Evolutionary conservation across 2,329 filamentous ascomycete species (phyloP).

Genomic region (Eurotiales sp.): DNA sequence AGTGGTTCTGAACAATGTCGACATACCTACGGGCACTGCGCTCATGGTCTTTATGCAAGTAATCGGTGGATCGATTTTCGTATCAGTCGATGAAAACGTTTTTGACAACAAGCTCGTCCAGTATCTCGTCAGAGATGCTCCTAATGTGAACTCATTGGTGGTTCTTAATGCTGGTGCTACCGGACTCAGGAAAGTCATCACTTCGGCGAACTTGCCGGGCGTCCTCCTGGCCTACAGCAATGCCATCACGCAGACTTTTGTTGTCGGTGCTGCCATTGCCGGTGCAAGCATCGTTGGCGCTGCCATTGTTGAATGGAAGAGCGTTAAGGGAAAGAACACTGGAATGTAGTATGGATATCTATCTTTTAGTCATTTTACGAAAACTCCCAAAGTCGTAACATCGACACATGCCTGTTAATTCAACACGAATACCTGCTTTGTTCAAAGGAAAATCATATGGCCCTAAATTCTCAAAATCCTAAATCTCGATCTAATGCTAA

Average conservation of each 20-base stretch:
- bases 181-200: conserved; percentile 2
- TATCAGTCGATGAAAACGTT: conserved; percentile 14
- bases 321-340: conserved; percentile 10
- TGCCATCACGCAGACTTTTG: conserved; percentile 4
- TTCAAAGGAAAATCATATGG: too few relatives aligned
- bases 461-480: too few relatives aligned
- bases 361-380: too few relatives aligned
- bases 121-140: conserved; percentile 20
- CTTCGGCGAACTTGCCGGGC: background rate
- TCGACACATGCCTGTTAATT: too few relatives aligned
- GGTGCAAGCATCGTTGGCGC: conserved; percentile 5
- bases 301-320: conserved; percentile 7
- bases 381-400: too few relatives aligned
- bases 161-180: conserved; percentile 3
- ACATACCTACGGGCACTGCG: conserved; percentile 24
- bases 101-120: conserved; percentile 25
- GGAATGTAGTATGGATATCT: background rate
- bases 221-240: conserved; percentile 9
- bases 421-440: too few relatives aligned
- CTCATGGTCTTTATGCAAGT: conserved; percentile 20
- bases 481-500: too few relatives aligned
- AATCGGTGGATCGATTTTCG: conserved; percentile 26
- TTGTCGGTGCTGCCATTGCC: conserved; percentile 3
- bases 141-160: conserved; percentile 8
- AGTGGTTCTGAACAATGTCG: conserved; percentile 21